phyloP scores from a whole-genome alignment of 768 basidiomycete genomes.

The Termitomyces sp. region DNA sequence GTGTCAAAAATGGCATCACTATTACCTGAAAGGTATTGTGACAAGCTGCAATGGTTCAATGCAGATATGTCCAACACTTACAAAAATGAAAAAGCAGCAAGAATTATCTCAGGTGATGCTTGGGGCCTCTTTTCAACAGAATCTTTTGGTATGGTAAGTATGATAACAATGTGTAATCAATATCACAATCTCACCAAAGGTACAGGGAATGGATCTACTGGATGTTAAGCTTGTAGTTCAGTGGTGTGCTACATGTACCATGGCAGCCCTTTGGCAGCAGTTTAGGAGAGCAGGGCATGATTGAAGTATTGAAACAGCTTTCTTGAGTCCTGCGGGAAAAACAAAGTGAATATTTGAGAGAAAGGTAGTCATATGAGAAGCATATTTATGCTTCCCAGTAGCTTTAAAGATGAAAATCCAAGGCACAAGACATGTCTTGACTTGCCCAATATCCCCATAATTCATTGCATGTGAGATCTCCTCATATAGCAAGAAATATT shows the following conservation, averaged over 20 bases:
- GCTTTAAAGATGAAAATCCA: slow-evolving; percentile 28
- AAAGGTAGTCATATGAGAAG: slow-evolving; percentile 13
- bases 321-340: slow-evolving; percentile 14
- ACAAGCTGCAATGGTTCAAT: no score
- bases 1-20: no score
- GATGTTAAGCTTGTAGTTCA: slow-evolving; percentile 16
- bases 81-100: neutral
- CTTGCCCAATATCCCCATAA: slow-evolving; percentile 23
- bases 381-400: slow-evolving; percentile 30
- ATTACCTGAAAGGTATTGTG: no score
- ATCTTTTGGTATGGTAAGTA: slow-evolving; percentile 32
- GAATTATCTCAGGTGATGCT: neutral
- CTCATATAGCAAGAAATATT: slow-evolving; percentile 35
- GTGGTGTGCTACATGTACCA: slow-evolving; percentile 15
- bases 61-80: no score
- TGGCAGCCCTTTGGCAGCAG: slow-evolving; percentile 28
- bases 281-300: slow-evolving; percentile 27
- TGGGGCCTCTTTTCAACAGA: slow-evolving; percentile 25
- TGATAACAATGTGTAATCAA: neutral
- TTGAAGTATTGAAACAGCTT: slow-evolving; percentile 6
- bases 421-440: slow-evolving; percentile 19
- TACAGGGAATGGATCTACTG: slow-evolving; percentile 33
- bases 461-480: slow-evolving; percentile 31
- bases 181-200: neutral
- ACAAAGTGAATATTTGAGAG: slow-evolving; percentile 19